Base-by-base conservation (phyloP, 805 yeast genomes). In the Cyberlindnera nakhonratchasimensis region DNA sequence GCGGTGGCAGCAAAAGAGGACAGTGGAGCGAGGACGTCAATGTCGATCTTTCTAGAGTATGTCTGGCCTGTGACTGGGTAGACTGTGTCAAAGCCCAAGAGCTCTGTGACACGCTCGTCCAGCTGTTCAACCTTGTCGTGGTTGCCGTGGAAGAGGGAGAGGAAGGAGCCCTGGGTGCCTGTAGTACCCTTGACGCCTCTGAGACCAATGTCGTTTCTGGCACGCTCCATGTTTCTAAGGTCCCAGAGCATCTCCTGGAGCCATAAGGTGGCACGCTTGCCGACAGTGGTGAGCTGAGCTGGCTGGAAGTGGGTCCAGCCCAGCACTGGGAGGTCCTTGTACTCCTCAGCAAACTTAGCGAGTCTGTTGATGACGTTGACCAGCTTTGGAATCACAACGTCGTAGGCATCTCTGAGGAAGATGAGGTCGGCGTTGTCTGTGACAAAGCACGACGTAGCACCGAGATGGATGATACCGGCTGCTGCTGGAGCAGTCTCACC, bases 261-360 rank as follows among this genome's bases (percentile, higher is more conserved):
- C 99, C 99, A 93, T 61, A 93, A 73, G 34, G 97, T 89, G 43
- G 96, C 95, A 70, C 99, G 84, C 75, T 93, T 93, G 65, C 99
- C 99, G 50, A 93, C 96, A 25, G 99, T 93, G 54, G 98, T 91
- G 65, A 93, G 79, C 72, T 93, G 99, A 40, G 99, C 99, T 13
- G 99, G 99, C 73, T 93, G 99, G 80, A 93, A 93, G 69, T 93
- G 99, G 44, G 99, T 93, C 98, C 98, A 93, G 26, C 99, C 99
- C 53, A 93, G 76, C 33, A 90, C 96, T 28, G 99, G 98, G 67
- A 90, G 67, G 66, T 93, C 98, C 71, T 93, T 93, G 75, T 91
- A 79, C 65, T 86, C 80, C 51, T 88, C 63, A 34, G 99, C 98
- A 65, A 93, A 93, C 63, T 85, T 71, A 46, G 88, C 68, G 63